phyloP scores from a whole-genome alignment of 495 filamentous ascomycete genomes.

The Endocarpon pusillum region DNA sequence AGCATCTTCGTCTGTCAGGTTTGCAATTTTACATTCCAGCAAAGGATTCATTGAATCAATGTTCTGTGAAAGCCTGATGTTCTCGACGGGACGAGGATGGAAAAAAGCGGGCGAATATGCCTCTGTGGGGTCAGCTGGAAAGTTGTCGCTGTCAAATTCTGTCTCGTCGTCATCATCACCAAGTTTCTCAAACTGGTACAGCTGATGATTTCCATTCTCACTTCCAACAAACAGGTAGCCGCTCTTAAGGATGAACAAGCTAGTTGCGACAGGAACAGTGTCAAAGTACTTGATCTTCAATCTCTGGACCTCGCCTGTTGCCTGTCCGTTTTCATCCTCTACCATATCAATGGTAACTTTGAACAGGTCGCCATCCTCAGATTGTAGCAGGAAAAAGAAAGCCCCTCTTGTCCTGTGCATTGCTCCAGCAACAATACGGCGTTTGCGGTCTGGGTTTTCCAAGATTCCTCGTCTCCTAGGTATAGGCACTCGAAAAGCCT shows the following conservation, averaged over 20 bases:
- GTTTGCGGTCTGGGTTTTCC: conserved; percentile 83
- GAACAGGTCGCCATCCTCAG: conserved; percentile 92
- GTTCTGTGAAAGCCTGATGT: conserved; percentile 68
- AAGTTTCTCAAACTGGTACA: conserved; percentile 95
- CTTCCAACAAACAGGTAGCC: conserved; percentile 88
- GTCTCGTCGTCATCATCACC: conserved; percentile 89
- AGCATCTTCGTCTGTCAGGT: conserved; percentile 78
- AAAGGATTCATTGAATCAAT: conserved; percentile 82
- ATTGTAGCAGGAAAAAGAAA: conserved; percentile 94
- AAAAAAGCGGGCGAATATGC: conserved; percentile 67
- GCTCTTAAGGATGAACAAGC: conserved; percentile 81
- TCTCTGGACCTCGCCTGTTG: conserved; percentile 60
- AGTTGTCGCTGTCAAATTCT: conserved; percentile 69
- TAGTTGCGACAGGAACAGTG: conserved; percentile 76
- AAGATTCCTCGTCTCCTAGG: conserved; percentile 71
- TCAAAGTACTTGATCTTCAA: conserved; percentile 97
- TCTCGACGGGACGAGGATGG: conserved; percentile 59
- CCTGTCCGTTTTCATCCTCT: conserved; percentile 59
- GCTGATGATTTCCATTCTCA: conserved; percentile 82
- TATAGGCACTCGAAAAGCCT: conserved; percentile 74
- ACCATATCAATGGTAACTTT: conserved; percentile 87
- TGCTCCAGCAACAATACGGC: conserved; percentile 69
- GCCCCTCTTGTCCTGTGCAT: conserved; percentile 96
- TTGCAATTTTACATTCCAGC: conserved; percentile 76
- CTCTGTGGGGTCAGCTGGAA: conserved; percentile 52